Conservation (phyloP, 2,329 filamentous ascomycete species). For the Venturia nashicola region DNA sequence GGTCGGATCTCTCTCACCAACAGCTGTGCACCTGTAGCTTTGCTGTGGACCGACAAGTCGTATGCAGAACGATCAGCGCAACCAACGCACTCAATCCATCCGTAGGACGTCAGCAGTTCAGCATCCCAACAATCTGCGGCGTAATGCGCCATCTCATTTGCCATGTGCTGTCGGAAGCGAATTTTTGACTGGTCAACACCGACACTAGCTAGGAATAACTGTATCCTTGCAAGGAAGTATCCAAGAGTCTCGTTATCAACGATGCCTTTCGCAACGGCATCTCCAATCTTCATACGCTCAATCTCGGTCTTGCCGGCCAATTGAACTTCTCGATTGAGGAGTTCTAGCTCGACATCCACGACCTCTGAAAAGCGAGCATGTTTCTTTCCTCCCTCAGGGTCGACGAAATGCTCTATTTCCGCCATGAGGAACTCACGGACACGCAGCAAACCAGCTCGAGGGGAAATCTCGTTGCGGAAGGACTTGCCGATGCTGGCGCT, state of each 20-base stretch:
- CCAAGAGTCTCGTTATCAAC: conserved; percentile 97
- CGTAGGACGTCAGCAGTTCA: conserved; percentile 79
- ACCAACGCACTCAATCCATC: conserved; percentile 97
- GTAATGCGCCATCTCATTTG: conserved; percentile 84
- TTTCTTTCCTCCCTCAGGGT: conserved; percentile 89
- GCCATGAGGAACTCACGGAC: conserved; percentile 88
- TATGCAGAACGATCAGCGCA: conserved; percentile 94
- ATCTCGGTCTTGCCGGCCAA: conserved; percentile 71
- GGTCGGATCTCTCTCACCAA: conserved; percentile 72
- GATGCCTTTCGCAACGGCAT: conserved; percentile 69
- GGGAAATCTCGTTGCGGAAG: conserved; percentile 96
- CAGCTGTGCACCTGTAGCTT: conserved; percentile 79
- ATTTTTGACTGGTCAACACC: conserved; percentile 81
- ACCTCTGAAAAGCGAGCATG: conserved; percentile 80
- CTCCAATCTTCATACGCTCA: conserved; percentile 63
- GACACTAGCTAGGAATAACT: conserved; percentile 78
- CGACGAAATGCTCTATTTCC: conserved; percentile 97
- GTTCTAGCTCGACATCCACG: conserved; percentile 66
- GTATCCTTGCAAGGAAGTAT: conserved; percentile 92
- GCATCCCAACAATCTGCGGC: conserved; percentile 97
- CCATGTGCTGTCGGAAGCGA: conserved; percentile 96
- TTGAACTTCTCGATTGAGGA: conserved; percentile 78
- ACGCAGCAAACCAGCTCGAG: conserved; percentile 76
- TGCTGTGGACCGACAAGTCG: conserved; percentile 82
- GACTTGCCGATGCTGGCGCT: conserved; percentile 96